Evolutionary conservation across 805 yeast species (phyloP), one percentile per base, ranked within the genome.

Genomic region (Zygotorulaspora sp.): DNA sequence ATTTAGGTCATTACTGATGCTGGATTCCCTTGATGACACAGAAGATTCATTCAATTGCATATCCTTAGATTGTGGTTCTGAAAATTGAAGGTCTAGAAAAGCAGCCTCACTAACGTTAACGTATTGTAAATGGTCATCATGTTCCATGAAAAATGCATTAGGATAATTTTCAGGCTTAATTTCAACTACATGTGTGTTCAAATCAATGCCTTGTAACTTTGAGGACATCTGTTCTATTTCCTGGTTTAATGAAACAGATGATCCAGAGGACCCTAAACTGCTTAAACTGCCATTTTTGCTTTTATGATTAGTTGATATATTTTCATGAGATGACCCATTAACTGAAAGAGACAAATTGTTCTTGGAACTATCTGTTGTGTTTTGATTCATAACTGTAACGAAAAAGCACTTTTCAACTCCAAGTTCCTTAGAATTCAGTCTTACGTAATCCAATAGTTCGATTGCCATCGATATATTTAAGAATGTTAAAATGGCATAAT

Each of bases 401-500:
- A 46, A 50, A 24, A 45, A 44, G 24, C 49, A 45, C 18, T 50
- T 43, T 4, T 31, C 28, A 2, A 50, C 34, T 6, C 32, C 38
- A 5, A 35, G 21, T 12, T 41, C 44, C 27, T 38, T 32, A 2
- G 31, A 24, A 28, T 39, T 32, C 8, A 32, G 13, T 16, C 43
- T 43, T 11, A 54, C 28, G 34, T 48, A 52, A 27, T 56, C 50
- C 8, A 50, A 25, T 8, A 53, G 37, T 35, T 56, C 61, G 2
- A 46, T 43, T 11, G 59, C 57, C 59, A 55, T 56, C 3, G 46
- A 40, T 11, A 56, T 53, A 29, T 52, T 56, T 24, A 55, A 35
- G 30, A 56, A 54, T 4, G 61, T 50, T 16, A 56, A 24, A 11
- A 56, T 41, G 4, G 47, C 41, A 38, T 56, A 56, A 35, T 55